phyloP scores from a whole-genome alignment of 2,329 filamentous ascomycete genomes.

The Trematosphaeria pertusa region DNA sequence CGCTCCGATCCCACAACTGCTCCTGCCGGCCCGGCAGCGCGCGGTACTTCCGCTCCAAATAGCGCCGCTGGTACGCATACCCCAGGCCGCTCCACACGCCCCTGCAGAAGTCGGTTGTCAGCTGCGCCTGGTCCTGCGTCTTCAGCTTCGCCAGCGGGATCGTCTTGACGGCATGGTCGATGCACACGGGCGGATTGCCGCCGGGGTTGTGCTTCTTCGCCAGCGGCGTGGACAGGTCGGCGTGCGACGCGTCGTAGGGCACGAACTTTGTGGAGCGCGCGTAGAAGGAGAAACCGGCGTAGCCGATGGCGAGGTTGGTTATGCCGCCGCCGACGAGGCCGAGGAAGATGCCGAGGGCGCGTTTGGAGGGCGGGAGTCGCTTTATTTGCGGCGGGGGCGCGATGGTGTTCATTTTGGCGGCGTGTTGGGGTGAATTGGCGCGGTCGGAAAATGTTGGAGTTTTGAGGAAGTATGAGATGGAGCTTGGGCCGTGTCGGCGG shows the following conservation, averaged over 20 bases:
- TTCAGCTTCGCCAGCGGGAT: constrained; percentile 45
- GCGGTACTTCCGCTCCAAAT: constrained; percentile 46
- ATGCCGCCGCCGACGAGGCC: constrained; percentile 39
- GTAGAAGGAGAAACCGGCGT: constrained; percentile 44
- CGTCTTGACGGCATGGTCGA: constrained; percentile 46
- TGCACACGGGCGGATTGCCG: constrained; percentile 41
- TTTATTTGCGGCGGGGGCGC: constrained; percentile 39
- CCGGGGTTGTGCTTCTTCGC: constrained; percentile 41
- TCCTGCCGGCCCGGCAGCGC: constrained; percentile 37
- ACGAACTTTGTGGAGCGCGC: constrained; percentile 46
- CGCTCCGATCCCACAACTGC: constrained; percentile 45
- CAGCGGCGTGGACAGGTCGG: constrained; percentile 33
- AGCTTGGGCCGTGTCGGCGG: constrained; percentile 20
- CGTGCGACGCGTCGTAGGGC: constrained; percentile 37
- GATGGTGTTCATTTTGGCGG: constrained; percentile 43
- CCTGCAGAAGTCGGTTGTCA: constrained; percentile 48
- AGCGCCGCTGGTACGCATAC: constrained; percentile 44
- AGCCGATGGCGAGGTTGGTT: constrained; percentile 40
- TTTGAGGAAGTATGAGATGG: not conserved
- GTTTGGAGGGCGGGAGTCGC: constrained; percentile 35
- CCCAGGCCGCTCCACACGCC: constrained; percentile 48
- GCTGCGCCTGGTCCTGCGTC: constrained; percentile 32
- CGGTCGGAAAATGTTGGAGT: not conserved
- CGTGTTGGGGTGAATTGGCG: constrained; percentile 1
- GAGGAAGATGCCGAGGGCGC: constrained; percentile 39